Base-by-base conservation (phyloP, 345 rosid genomes). In the Cardiospermum halicacabum region DNA sequence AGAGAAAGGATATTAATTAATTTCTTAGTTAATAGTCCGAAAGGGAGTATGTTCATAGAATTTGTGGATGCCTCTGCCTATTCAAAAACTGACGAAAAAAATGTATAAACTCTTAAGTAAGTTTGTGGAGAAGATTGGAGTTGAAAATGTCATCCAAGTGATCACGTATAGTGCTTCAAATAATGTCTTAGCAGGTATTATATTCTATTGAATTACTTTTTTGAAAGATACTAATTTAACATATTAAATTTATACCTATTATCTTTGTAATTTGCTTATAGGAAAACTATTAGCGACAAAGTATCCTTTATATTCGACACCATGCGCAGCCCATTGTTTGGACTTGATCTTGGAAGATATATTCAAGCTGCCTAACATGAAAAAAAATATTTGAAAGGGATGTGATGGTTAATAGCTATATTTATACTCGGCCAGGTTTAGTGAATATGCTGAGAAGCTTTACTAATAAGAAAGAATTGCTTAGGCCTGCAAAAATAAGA, bases 1-100 rank as follows among this genome's bases (percentile, higher is more conserved):
- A 66, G 49, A 34, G 67, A 70, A 31, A 31, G 53, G 19, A 24
- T 56, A 12, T 66, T 67, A 3, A 39, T 65, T 3, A 59, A 72
- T 37, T 53, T 60, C 56, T 32, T 69, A 30, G 60, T 60, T 3
- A 61, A 61, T 39, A 51, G 16, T 21, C 18, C 40, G 7, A 62
- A 16, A 40, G 24, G 0, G 21, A 32, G 36, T 32, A 32, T 58
- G 53, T 64, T 68, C 58, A 0, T 68, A 0, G 10, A 64, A 16
- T 49, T 45, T 3, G 11, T 64, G 19, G 69, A 68, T 64, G 66
- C 70, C 34, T 74, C 56, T 7, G 18, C n/a, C 0, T 36, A n/a
- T 28, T 4, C 39, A 4, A 58, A 74, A 12, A 58, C n/a, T 3
- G 48, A 26, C 8, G 58, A 64, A 2, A 56, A 27, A 0, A n/a